Evolutionary conservation across 371 early-diverging fungal genomes (phyloP), one percentile per base, ranked within the genome.

Genomic region (Coemansia sp.): DNA sequence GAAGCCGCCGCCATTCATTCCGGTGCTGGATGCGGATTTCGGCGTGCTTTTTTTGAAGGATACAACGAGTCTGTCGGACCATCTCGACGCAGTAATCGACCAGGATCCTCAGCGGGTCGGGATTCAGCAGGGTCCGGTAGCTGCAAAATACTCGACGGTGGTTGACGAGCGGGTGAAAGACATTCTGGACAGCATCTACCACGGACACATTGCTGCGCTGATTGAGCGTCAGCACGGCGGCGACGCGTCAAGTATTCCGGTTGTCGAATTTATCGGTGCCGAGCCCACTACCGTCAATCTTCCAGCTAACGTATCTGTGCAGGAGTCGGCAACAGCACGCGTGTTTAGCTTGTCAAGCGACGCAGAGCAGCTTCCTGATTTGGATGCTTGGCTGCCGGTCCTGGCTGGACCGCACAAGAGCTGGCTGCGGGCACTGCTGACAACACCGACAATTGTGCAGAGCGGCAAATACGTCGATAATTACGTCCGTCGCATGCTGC

Each of bases 21-120:
- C 95, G n/a, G 87, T 90, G 24, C 77, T 97, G 55, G 95, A 95
- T 66, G 89, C 88, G 72, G 89, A 91, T 75, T 93, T 97, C 77
- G 93, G 93, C 76, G 84, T 88, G 54, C 93, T 94, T 93, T 88
- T 95, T 85, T 90, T 91, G 86, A 97, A 97, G 86, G 94, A 94
- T 77, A 91, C 91, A 12, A 82, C 92, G 51, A 94, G 95, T 95
- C 95, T 94, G 77, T 86, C 91, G 2, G 95, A 95, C 70, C 89
- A 94, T 60, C 77, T 95, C 16, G 89, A 88, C 55, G 91, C 95
- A 31, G 90, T 95, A 38, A 87, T 90, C 9, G 94, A 84, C 60
- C 89, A 90, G 70, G 97, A 97, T 79, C 88, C 91, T n/a, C 87
- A 88, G 69, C 86, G 97, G 11, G 90, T 91, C 4, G 88, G 88